Evolutionary conservation across 1,139 yeast genomes (phyloP), one percentile per base, ranked within the genome.

Genomic region (Geotrichum klebahnii): DNA sequence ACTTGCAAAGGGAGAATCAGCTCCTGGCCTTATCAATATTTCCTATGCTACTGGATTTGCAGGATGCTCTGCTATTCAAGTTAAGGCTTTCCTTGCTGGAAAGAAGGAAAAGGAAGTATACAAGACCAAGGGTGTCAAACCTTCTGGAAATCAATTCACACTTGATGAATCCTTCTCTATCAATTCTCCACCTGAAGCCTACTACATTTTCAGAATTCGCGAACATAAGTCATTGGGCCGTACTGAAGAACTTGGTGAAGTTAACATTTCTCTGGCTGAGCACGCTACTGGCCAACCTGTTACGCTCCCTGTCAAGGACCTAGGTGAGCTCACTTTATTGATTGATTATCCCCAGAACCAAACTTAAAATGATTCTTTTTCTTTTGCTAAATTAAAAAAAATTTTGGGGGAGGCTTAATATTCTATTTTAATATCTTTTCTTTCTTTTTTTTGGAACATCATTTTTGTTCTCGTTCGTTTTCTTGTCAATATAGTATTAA

Each of bases 141-240:
- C 42, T 4, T 73, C 76, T 26, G 74, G 71, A 46, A 78, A 77
- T 0, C 56, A 68, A 9, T 76, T 75, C 53, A 72, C 69, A 53
- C 80, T 88, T 78, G 78, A 79, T 58, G 96, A 87, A 62, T 73
- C 81, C 23, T 72, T 77, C 55, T 75, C 82, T 3, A 86, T 89
- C 71, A 81, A 78, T 9, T 71, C 83, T 3, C 67, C 81, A 2
- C 81, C 77, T 16, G 82, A 83, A 2, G 73, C 71, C 51, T 62
- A n/a, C n/a, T n/a, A 90, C 44, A 69, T 78, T 3, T 77, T 90
- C 61, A 72, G 73, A 36, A 77, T 86, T 14, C 74, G 79, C 46
- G 82, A 83, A 46, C 84, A 80, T 63, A 95, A 85, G 65, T 77
- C 80, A 2, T 77, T 90, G 59, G 92, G 95, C 40, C 81, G 84